Conservation (phyloP, 495 filamentous ascomycete genomes). For the Trichoderma asperelloides region DNA sequence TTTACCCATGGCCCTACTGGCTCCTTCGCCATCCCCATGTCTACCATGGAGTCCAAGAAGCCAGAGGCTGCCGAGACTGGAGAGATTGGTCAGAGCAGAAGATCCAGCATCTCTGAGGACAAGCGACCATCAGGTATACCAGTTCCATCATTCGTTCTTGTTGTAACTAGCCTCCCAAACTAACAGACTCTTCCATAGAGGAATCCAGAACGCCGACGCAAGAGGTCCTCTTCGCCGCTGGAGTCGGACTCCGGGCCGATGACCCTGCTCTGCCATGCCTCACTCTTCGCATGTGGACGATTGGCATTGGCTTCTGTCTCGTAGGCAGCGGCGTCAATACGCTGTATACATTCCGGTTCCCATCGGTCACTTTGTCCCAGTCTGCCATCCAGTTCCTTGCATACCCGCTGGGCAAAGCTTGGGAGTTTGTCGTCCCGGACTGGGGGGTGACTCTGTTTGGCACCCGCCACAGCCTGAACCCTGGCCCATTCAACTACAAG, state of each 20-base stretch:
- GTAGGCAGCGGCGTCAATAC: conserved; percentile 6
- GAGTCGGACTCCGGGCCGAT: conserved; percentile 8
- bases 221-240: background rate
- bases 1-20: background rate
- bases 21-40: background rate
- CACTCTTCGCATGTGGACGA: conserved; percentile 9
- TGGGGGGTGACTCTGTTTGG: conserved; percentile 1
- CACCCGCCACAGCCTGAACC: conserved; percentile 14
- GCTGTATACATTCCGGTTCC: background rate
- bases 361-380: background rate
- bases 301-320: conserved; percentile 9
- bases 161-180: background rate
- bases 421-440: conserved; percentile 3
- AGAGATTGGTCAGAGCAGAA: conserved; percentile 1
- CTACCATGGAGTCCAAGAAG: background rate
- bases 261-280: conserved; percentile 2
- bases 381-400: conserved; percentile 9
- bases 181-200: background rate
- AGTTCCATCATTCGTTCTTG: background rate
- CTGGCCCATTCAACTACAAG: conserved; percentile 24
- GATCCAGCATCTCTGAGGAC: background rate
- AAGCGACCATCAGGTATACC: background rate
- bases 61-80: background rate
- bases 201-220: background rate
- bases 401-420: conserved; percentile 9